These are phyloP conservation scores for Penicillium ochrochloron DNA, from an alignment of 495 filamentous ascomycete genomes.

Conservation along the genomic window DNA sequence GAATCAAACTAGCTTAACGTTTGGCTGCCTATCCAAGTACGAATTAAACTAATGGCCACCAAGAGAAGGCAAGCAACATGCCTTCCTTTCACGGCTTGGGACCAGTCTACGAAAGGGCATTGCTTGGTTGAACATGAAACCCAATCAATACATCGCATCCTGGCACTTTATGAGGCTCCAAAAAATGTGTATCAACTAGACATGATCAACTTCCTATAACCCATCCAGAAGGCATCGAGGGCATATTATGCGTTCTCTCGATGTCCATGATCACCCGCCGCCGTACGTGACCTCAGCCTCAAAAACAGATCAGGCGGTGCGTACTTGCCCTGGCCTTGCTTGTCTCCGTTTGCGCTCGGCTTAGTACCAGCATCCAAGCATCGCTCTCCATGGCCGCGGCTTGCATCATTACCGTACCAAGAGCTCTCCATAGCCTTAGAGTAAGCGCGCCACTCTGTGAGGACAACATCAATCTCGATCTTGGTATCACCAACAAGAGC, in stretches of 20 bases:
- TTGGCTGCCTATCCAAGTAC: not conserved
- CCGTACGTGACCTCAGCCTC: slow-evolving; percentile 24
- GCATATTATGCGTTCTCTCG: not conserved
- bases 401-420: slow-evolving; percentile 5
- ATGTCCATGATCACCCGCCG: slow-evolving; percentile 33
- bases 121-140: not conserved
- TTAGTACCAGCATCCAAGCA: slow-evolving; percentile 20
- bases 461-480: slow-evolving; percentile 64
- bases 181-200: not conserved
- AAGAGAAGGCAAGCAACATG: not conserved
- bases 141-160: not conserved
- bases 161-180: not conserved
- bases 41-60: not conserved
- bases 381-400: slow-evolving; percentile 16
- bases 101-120: not conserved
- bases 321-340: slow-evolving; percentile 21
- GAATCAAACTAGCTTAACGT: not conserved
- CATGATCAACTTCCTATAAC: not conserved
- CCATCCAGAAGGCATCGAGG: not conserved
- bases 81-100: not conserved
- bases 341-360: slow-evolving; percentile 12
- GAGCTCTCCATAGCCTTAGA: slow-evolving; percentile 30
- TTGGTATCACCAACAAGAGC: slow-evolving; percentile 70
- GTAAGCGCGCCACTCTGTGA: slow-evolving; percentile 63
- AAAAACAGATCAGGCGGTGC: slow-evolving; percentile 46